Conservation (phyloP, 1,139 yeast genomes). For the Candida sanyaensis region DNA sequence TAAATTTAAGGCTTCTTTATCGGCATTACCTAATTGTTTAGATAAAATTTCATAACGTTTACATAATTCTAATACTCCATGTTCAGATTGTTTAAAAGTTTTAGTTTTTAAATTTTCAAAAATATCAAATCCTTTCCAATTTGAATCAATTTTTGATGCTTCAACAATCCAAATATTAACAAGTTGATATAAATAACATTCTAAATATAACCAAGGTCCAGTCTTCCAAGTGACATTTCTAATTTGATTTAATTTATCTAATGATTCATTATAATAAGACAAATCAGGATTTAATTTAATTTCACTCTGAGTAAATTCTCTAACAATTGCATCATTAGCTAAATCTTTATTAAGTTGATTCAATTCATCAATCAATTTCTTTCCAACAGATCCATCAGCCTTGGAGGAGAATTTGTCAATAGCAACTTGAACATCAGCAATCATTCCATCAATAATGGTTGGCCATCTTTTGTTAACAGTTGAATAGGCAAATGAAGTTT, state of each 20-base stretch:
- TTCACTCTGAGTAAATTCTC: slow-evolving; percentile 45
- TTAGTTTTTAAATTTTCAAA: slow-evolving; percentile 69
- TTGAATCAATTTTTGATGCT: slow-evolving; percentile 22
- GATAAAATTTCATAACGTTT: slow-evolving; percentile 51
- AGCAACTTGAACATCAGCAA: slow-evolving; percentile 53
- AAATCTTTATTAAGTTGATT: slow-evolving; percentile 38
- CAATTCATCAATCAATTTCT: slow-evolving; percentile 34
- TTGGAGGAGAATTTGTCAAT: slow-evolving; percentile 15
- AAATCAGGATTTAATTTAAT: slow-evolving; percentile 44
- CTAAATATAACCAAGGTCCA: slow-evolving; percentile 93
- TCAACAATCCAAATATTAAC: slow-evolving; percentile 48
- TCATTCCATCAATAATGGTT: slow-evolving; percentile 65
- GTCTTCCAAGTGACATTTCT: slow-evolving; percentile 64
- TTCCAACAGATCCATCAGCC: slow-evolving; percentile 23
- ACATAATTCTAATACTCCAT: slow-evolving; percentile 83
- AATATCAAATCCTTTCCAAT: slow-evolving; percentile 68
- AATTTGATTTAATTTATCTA: slow-evolving; percentile 27
- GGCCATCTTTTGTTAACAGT: slow-evolving; percentile 91
- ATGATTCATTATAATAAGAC: slow-evolving; percentile 50
- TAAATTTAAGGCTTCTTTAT: slow-evolving; percentile 50
- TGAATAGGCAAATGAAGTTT: slow-evolving; percentile 75
- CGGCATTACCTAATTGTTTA: slow-evolving; percentile 36
- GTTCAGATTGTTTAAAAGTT: slow-evolving; percentile 73
- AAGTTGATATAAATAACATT: slow-evolving; percentile 78
- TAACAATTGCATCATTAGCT: slow-evolving; percentile 38